Percentiles rank a stretch among this genome's conserved stretches.
These are phyloP conservation scores for Aspergillus sojae DNA, from an alignment of 2,329 filamentous ascomycete genomes.

Conservation along the genomic window DNA sequence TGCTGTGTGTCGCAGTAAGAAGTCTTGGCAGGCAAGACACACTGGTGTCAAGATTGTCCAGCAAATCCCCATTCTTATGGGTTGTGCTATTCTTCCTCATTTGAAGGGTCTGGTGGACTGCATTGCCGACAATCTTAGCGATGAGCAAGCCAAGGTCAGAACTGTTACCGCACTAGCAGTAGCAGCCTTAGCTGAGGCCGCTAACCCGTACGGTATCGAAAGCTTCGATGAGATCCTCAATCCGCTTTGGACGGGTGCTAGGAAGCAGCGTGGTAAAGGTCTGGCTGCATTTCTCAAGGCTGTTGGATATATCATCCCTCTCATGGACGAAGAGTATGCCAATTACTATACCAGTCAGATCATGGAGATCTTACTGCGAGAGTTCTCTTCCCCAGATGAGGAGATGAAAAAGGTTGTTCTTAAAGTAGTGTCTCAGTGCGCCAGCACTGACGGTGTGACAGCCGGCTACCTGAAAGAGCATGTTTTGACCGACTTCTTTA, in stretches of 20 bases:
- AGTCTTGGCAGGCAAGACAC: conserved; percentile 97
- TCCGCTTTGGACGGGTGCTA: conserved; percentile 92
- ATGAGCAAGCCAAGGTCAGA: conserved; percentile 96
- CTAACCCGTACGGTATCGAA: conserved; percentile 98
- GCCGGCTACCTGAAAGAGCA: conserved; percentile 93
- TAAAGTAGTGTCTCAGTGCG: conserved; percentile 95
- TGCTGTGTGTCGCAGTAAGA: conserved; percentile 96
- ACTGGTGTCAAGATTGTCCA: conserved; percentile 99
- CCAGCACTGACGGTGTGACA: conserved; percentile 91
- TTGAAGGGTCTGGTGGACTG: conserved; percentile 95
- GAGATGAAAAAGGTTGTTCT: conserved; percentile 99
- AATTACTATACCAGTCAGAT: conserved; percentile 99
- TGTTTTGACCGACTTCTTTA: conserved; percentile 95
- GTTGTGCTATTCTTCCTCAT: conserved; percentile 92
- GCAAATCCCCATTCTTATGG: conserved; percentile 98
- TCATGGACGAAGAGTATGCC: conserved; percentile 99
- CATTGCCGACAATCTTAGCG: conserved; percentile 92
- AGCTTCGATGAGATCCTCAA: conserved; percentile 98
- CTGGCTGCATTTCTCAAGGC: conserved; percentile 95
- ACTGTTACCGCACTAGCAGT: conserved; percentile 96
- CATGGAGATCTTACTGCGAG: conserved; percentile 95
- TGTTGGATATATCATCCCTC: conserved; percentile 94
- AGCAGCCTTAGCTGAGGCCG: conserved; percentile 90
- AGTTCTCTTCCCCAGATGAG: conserved; percentile 95
- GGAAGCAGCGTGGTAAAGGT: conserved; percentile 95